Percentiles rank a stretch among this genome's conserved stretches.
phyloP scores from a whole-genome alignment of 768 basidiomycete species.

The Trametes meyenii region DNA sequence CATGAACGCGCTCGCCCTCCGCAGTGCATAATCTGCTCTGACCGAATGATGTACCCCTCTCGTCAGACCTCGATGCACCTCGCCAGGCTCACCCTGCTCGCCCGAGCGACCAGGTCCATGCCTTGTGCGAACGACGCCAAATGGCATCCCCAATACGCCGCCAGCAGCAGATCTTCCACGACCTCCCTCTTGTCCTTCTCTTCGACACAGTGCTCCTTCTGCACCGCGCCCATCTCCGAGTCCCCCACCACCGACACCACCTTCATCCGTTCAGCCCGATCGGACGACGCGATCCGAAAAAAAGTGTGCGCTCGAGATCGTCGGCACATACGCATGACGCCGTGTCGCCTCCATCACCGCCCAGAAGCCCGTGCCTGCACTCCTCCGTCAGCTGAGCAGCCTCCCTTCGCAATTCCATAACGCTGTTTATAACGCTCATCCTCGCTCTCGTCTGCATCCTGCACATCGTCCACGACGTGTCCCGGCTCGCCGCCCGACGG shows the following conservation, averaged over 20 bases:
- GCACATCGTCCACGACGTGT: slow-evolving; percentile 27
- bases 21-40: slow-evolving; percentile 29
- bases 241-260: slow-evolving; percentile 22
- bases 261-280: slow-evolving; percentile 25
- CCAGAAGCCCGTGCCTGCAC: slow-evolving; percentile 27
- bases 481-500: slow-evolving; percentile 15
- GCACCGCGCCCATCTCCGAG: slow-evolving; percentile 14
- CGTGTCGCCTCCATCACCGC: slow-evolving; percentile 26
- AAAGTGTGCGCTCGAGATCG: slow-evolving; percentile 29
- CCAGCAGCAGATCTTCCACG: slow-evolving; percentile 25
- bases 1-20: slow-evolving; percentile 28
- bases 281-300: slow-evolving; percentile 29
- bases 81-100: slow-evolving; percentile 21
- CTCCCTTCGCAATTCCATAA: neutral
- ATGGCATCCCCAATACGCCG: slow-evolving; percentile 25
- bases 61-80: slow-evolving; percentile 28
- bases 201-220: slow-evolving; percentile 23
- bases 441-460: slow-evolving; percentile 28
- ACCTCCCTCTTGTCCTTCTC: slow-evolving; percentile 8
- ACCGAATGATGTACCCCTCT: slow-evolving; percentile 30
- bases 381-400: neutral
- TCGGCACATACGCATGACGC: slow-evolving; percentile 26
- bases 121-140: slow-evolving; percentile 27
- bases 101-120: slow-evolving; percentile 28
- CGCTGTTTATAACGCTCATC: neutral